These are phyloP conservation scores for Melaleuca quinquenervia DNA, from an alignment of 345 rosid genomes.

Conservation along the genomic window DNA sequence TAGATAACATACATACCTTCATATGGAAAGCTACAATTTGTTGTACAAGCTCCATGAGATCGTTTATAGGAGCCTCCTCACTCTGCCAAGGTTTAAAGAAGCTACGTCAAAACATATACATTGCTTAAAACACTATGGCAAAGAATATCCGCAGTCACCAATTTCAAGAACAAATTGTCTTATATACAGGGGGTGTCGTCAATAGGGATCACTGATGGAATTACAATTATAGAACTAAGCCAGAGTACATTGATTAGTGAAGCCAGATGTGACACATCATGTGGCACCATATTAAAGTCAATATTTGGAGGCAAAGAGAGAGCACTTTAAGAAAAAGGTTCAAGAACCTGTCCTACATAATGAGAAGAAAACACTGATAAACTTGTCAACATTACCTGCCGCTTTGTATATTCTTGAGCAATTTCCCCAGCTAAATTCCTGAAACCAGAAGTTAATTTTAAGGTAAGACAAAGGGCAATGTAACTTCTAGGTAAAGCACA, in stretches of 20 bases:
- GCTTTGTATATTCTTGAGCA: slow-evolving; percentile 56
- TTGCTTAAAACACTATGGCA: not conserved
- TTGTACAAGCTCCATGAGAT: slow-evolving; percentile 72
- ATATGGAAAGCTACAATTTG: slow-evolving; percentile 94
- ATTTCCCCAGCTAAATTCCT: slow-evolving; percentile 95
- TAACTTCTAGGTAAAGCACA: not conserved
- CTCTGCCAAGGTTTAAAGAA: slow-evolving; percentile 19
- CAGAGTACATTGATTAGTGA: not conserved
- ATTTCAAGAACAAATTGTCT: not conserved
- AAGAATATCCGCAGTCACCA: not conserved
- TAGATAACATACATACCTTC: slow-evolving; percentile 37
- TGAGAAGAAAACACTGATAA: not conserved
- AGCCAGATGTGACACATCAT: not conserved
- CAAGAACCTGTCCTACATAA: not conserved
- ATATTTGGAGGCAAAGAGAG: not conserved
- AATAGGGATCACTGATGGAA: not conserved
- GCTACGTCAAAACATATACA: not conserved
- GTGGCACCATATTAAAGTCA: not conserved
- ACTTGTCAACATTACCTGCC: slow-evolving; percentile 44
- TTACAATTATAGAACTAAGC: not conserved
- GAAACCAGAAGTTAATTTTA: not conserved
- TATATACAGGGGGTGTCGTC: not conserved
- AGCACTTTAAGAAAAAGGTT: not conserved
- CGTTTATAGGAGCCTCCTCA: slow-evolving; percentile 52
- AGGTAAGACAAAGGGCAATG: not conserved